These are phyloP conservation scores for Strobilomyces dryophilus DNA, from an alignment of 768 basidiomycete species.

Conservation along the genomic window DNA sequence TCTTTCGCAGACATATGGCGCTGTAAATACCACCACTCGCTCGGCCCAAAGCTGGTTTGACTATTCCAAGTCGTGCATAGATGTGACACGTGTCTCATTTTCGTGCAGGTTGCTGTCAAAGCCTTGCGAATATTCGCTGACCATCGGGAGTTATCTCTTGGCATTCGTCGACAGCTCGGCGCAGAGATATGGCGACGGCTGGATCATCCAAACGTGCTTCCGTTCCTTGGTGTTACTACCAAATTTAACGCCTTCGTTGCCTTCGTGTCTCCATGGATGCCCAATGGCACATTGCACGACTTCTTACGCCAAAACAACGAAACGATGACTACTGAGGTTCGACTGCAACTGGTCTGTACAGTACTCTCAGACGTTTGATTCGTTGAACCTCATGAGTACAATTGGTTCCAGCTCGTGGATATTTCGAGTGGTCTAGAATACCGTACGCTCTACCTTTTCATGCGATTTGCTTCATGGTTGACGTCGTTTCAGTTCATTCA, in stretches of 20 bases:
- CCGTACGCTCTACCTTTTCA: not conserved
- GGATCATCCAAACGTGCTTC: constrained; percentile 15
- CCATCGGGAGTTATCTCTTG: not conserved
- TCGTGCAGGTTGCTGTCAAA: constrained; percentile 11
- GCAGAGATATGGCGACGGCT: constrained; percentile 11
- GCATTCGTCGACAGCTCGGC: constrained; percentile 10
- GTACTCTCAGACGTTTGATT: not conserved
- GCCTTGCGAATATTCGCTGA: constrained; percentile 5
- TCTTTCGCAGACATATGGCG: constrained; percentile 10
- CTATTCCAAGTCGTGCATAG: not conserved
- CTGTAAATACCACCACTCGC: not conserved
- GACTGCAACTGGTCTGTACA: constrained; percentile 9
- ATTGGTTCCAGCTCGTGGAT: constrained; percentile 8
- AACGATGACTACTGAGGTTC: not conserved
- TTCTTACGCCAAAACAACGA: constrained; percentile 3
- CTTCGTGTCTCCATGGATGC: constrained; percentile 14
- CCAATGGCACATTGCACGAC: constrained; percentile 1
- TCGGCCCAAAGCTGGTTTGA: constrained; percentile 3
- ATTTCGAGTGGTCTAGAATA: constrained; percentile 16
- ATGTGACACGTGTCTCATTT: not conserved
- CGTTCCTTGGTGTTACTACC: constrained; percentile 14
- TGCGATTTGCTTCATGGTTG: not conserved
- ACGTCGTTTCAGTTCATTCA: constrained; percentile 7
- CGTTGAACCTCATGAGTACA: not conserved
- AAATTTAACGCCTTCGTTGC: constrained; percentile 6